phyloP scores from a whole-genome alignment of 2,329 filamentous ascomycete species.

The Penicillium decumbens region DNA sequence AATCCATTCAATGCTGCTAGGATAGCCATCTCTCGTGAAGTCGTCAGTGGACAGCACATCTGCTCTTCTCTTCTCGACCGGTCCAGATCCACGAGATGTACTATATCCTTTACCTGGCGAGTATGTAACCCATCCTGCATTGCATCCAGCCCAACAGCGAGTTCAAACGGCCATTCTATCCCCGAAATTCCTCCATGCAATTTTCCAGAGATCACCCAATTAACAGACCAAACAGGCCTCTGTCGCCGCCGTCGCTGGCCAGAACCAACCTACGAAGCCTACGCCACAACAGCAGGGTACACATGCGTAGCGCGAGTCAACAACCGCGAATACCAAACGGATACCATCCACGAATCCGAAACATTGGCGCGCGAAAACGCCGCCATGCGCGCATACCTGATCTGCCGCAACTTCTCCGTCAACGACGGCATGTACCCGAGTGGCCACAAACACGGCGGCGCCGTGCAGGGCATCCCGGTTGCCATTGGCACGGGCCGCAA shows the following conservation, averaged over 20 bases:
- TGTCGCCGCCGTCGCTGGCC: constrained; percentile 93
- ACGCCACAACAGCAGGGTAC: constrained; percentile 68
- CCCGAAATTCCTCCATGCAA: background rate
- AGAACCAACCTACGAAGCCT: constrained; percentile 82
- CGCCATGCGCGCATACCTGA: constrained; percentile 93
- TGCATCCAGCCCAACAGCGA: constrained; percentile 2
- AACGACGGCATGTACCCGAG: constrained; percentile 81
- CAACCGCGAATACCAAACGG: constrained; percentile 92
- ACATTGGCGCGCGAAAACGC: constrained; percentile 84
- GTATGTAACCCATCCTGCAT: constrained; percentile 52
- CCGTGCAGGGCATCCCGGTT: constrained; percentile 59
- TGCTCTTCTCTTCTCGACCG: background rate
- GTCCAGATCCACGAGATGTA: constrained; percentile 34
- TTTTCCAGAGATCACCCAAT: constrained; percentile 27
- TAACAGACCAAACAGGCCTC: constrained; percentile 60
- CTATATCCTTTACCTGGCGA: constrained; percentile 64
- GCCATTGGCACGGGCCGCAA: constrained; percentile 59
- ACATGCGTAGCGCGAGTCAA: constrained; percentile 91
- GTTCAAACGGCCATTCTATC: background rate
- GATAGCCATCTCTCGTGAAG: constrained; percentile 14
- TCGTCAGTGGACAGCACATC: constrained; percentile 11
- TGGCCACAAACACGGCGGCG: constrained; percentile 51
- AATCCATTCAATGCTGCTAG: constrained; percentile 21
- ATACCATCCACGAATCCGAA: constrained; percentile 76
- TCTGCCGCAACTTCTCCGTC: constrained; percentile 94